phyloP scores from a whole-genome alignment of 2,329 filamentous ascomycete species.

The Ramichloridium luteum region DNA sequence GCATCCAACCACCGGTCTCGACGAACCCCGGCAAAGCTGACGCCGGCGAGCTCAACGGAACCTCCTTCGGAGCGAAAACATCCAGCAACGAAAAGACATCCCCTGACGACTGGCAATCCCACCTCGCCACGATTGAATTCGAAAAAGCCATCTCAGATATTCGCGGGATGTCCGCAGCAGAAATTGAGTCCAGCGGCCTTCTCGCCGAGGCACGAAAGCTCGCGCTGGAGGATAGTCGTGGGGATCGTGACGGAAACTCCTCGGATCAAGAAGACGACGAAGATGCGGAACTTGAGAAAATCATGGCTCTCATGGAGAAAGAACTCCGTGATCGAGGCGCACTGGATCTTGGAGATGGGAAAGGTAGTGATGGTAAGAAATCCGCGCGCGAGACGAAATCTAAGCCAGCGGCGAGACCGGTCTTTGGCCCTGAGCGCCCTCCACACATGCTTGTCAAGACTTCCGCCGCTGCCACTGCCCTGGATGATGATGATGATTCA shows the following conservation, averaged over 20 bases:
- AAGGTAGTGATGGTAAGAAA: slow-evolving; percentile 14
- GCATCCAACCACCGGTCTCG: neutral
- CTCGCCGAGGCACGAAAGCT: slow-evolving; percentile 25
- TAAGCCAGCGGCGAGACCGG: slow-evolving; percentile 8
- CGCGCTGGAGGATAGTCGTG: slow-evolving; percentile 30
- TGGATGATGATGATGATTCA: slow-evolving; percentile 19
- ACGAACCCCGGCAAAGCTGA: slow-evolving; percentile 25
- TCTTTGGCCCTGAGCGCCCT: slow-evolving; percentile 22
- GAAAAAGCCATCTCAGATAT: slow-evolving; percentile 81
- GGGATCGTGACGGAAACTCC: slow-evolving; percentile 30
- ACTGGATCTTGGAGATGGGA: slow-evolving; percentile 35
- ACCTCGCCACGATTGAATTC: slow-evolving; percentile 60
- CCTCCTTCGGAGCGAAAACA: slow-evolving; percentile 50
- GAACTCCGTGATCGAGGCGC: slow-evolving; percentile 60
- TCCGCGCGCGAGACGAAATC: slow-evolving; percentile 6
- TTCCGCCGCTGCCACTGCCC: slow-evolving; percentile 1
- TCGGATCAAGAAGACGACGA: slow-evolving; percentile 37
- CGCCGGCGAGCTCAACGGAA: slow-evolving; percentile 60
- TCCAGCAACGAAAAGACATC: too few relatives aligned
- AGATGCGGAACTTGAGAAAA: slow-evolving; percentile 49
- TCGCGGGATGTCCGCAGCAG: slow-evolving; percentile 54
- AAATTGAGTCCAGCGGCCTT: slow-evolving; percentile 23
- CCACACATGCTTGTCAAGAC: slow-evolving; percentile 16
- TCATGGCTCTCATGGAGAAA: slow-evolving; percentile 58
- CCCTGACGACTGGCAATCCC: neutral